Conservation (phyloP, 2,329 filamentous ascomycete species). For the Biscogniauxia mediterranea region DNA sequence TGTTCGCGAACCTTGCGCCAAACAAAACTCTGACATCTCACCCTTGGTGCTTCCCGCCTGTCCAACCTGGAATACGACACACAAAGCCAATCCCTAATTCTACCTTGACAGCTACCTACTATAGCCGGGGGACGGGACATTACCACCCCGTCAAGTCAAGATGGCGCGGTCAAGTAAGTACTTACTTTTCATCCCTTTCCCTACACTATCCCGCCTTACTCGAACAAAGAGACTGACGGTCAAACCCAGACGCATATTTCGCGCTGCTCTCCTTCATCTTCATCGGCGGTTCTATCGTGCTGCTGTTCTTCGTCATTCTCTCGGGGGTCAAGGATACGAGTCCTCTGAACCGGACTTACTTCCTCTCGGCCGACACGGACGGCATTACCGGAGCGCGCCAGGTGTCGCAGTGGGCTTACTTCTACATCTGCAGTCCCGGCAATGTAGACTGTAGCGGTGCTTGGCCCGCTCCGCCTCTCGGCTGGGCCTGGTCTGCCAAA, state of each 20-base stretch:
- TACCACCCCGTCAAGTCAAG: slow-evolving; percentile 6
- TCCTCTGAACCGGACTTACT: slow-evolving; percentile 74
- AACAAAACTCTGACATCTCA: not conserved
- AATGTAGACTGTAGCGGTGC: slow-evolving; percentile 63
- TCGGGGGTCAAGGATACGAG: slow-evolving; percentile 48
- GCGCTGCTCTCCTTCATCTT: slow-evolving; percentile 38
- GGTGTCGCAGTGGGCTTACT: slow-evolving; percentile 84
- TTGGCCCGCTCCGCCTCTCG: slow-evolving; percentile 64
- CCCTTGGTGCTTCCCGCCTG: not conserved
- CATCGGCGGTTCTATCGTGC: slow-evolving; percentile 49
- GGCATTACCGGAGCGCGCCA: slow-evolving; percentile 67
- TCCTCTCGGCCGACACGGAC: slow-evolving; percentile 75
- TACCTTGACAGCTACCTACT: not conserved
- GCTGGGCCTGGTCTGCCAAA: slow-evolving; percentile 64
- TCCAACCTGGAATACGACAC: no score
- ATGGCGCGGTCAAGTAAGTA: slow-evolving; percentile 20
- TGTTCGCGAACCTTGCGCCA: not conserved
- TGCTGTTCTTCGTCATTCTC: slow-evolving; percentile 61
- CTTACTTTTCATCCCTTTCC: not conserved
- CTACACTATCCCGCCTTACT: not conserved
- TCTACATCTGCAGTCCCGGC: slow-evolving; percentile 71
- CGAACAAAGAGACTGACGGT: not conserved
- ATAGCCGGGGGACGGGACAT: not conserved
- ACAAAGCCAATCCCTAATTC: not conserved
- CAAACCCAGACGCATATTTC: slow-evolving; percentile 14